Evolutionary conservation across 2,329 filamentous ascomycete genomes (phyloP).

Genomic region (Volutella citrinella): DNA sequence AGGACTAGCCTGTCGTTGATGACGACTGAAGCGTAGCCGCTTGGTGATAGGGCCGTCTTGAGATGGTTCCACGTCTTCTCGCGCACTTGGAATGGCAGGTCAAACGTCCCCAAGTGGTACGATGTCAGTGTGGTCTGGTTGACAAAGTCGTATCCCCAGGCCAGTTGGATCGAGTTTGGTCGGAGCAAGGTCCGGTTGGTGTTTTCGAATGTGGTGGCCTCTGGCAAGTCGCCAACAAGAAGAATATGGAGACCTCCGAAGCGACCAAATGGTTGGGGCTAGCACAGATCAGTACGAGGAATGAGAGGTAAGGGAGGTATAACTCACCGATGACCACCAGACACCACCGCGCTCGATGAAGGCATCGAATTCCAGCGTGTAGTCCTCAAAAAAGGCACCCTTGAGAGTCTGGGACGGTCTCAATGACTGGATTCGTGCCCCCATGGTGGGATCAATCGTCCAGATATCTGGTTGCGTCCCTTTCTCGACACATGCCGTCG

Average conservation of each 20-base stretch:
- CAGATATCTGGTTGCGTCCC: constrained; percentile 1
- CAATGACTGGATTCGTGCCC: neutral
- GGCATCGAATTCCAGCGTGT: neutral
- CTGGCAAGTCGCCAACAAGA: constrained; percentile 4
- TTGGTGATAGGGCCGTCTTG: constrained; percentile 1
- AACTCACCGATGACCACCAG: neutral
- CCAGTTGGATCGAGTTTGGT: constrained; percentile 1
- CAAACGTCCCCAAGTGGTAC: constrained; percentile 1
- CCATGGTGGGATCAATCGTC: constrained; percentile 2
- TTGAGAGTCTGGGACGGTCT: constrained; percentile 3
- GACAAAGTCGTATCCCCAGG: constrained; percentile 3
- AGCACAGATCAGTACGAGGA: too few species aligned
- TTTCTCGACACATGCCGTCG: constrained; percentile 1
- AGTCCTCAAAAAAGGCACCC: neutral
- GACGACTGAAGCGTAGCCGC: constrained; percentile 1
- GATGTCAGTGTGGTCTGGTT: constrained; percentile 6
- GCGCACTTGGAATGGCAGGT: constrained; percentile 1
- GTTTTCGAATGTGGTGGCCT: constrained; percentile 1
- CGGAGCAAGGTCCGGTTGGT: constrained; percentile 1
- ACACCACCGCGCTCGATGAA: neutral
- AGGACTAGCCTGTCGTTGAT: neutral
- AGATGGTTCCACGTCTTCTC: constrained; percentile 6
- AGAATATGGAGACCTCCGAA: constrained; percentile 4
- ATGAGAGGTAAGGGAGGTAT: too few species aligned
- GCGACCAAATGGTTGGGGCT: constrained; percentile 2